Evolutionary conservation across 352 stramenopile genomes (phyloP).

Genomic region (Pythium grandisporangium): DNA sequence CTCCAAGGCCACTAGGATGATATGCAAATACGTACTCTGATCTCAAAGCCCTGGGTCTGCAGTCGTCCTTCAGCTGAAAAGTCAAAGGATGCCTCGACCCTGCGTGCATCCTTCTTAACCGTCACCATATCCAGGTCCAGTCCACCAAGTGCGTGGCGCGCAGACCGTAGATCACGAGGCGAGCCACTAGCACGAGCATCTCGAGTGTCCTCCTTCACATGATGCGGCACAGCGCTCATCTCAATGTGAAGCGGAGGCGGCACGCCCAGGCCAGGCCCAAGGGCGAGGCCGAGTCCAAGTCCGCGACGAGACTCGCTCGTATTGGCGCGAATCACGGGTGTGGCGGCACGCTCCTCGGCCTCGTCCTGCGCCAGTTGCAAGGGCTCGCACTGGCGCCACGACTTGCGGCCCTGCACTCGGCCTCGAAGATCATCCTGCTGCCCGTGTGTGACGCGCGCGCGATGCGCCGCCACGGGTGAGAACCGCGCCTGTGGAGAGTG

Average conservation of each 20-base stretch:
- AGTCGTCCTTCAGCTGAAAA: constrained; percentile 66
- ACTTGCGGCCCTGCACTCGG: constrained; percentile 10
- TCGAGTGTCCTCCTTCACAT: constrained; percentile 3
- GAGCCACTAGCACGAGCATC: too few relatives aligned
- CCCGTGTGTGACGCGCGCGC: constrained; percentile 21
- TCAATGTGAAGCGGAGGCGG: constrained; percentile 39
- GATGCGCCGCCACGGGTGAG: constrained; percentile 29
- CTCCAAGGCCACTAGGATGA: constrained; percentile 4
- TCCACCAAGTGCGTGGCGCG: constrained; percentile 26
- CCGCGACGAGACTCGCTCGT: constrained; percentile 10
- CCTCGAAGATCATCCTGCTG: constrained; percentile 20
- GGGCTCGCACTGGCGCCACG: constrained; percentile 4
- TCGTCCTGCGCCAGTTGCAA: constrained; percentile 2
- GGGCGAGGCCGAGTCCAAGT: too few relatives aligned
- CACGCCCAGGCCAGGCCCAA: constrained; percentile 2
- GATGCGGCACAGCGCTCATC: constrained; percentile 7
- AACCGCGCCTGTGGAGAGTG: constrained; percentile 26
- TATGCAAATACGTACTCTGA: constrained; percentile 35
- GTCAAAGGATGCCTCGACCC: constrained; percentile 64
- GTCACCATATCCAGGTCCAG: constrained; percentile 60
- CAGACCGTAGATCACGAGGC: constrained; percentile 13
- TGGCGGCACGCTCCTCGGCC: constrained; percentile 11
- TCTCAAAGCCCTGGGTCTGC: constrained; percentile 81
- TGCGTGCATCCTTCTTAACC: constrained; percentile 48
- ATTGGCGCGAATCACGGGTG: constrained; percentile 13